These are phyloP conservation scores for Pseudogymnoascus sp. DNA, from an alignment of 2,329 filamentous ascomycete species.

Conservation along the genomic window DNA sequence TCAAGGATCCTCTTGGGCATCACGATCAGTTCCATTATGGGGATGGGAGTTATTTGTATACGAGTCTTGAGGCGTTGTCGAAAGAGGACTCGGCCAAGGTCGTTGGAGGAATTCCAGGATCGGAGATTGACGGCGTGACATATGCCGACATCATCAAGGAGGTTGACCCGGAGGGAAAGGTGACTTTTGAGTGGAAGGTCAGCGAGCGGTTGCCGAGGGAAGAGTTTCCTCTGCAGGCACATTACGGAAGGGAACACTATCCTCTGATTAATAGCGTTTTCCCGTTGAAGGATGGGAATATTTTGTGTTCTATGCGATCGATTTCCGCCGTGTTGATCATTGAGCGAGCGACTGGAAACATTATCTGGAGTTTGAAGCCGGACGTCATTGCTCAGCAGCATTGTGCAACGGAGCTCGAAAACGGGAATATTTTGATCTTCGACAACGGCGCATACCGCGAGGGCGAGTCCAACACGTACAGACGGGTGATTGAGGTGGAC, in stretches of 20 bases:
- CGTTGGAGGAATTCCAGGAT: conserved; percentile 34
- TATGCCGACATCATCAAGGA: conserved; percentile 39
- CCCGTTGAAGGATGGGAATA: conserved; percentile 33
- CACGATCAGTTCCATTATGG: conserved; percentile 40
- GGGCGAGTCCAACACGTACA: conserved; percentile 35
- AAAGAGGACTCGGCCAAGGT: conserved; percentile 31
- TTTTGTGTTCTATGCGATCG: conserved; percentile 37
- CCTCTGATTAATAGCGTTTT: conserved; percentile 39
- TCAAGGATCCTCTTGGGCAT: conserved; percentile 35
- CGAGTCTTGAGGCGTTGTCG: conserved; percentile 34
- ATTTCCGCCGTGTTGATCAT: conserved; percentile 38
- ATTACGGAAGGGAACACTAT: conserved; percentile 37
- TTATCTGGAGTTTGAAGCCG: conserved; percentile 36
- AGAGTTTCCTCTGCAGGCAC: conserved; percentile 34
- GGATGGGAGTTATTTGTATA: conserved; percentile 37
- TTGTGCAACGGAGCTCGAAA: conserved; percentile 34
- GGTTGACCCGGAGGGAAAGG: conserved; percentile 31
- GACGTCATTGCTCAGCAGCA: conserved; percentile 38
- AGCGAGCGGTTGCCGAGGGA: conserved; percentile 34
- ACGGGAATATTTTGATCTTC: conserved; percentile 38
- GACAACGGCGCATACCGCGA: conserved; percentile 39
- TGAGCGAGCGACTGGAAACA: conserved; percentile 31
- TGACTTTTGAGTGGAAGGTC: conserved; percentile 38
- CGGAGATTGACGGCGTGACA: conserved; percentile 32
- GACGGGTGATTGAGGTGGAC: conserved; percentile 34